Conservation (phyloP, 192 early-diverging fungal genomes). For the Backusella liffmaniae region DNA sequence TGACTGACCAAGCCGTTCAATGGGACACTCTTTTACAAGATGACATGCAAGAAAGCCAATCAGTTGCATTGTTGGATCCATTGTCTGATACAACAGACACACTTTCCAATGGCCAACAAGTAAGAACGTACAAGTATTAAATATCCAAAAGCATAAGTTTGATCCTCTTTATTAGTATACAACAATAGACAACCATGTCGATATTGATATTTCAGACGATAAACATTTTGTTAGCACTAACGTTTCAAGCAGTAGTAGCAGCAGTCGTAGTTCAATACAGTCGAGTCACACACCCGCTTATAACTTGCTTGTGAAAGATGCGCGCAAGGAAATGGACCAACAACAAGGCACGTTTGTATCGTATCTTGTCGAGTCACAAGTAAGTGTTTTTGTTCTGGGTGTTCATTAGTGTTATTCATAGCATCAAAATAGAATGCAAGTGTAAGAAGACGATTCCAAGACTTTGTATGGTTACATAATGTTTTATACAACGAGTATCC, state of each 20-base stretch:
- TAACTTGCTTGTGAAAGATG: constrained; percentile 67
- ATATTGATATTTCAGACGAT: constrained; percentile 25
- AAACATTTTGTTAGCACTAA: background rate
- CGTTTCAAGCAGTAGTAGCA: background rate
- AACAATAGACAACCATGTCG: background rate
- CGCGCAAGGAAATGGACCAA: constrained; percentile 91
- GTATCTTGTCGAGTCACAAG: constrained; percentile 80
- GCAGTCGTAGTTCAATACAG: background rate
- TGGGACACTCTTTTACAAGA: constrained; percentile 14
- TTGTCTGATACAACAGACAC: background rate
- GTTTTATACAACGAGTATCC: constrained; percentile 73
- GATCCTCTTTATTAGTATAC: background rate
- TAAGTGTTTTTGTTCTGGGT: constrained; percentile 21
- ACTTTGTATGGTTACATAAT: constrained; percentile 89
- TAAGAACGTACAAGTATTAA: background rate
- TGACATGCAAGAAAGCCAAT: background rate
- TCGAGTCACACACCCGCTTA: background rate
- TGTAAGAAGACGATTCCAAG: constrained; percentile 89
- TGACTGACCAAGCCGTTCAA: background rate
- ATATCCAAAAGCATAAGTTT: background rate
- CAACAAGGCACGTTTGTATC: constrained; percentile 77
- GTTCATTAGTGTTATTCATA: constrained; percentile 27
- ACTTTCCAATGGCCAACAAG: background rate
- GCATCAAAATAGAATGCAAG: constrained; percentile 44
- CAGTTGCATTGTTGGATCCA: background rate